Base-by-base conservation (phyloP, 441 rosid species). In the Pelargonium cotyledonis region DNA sequence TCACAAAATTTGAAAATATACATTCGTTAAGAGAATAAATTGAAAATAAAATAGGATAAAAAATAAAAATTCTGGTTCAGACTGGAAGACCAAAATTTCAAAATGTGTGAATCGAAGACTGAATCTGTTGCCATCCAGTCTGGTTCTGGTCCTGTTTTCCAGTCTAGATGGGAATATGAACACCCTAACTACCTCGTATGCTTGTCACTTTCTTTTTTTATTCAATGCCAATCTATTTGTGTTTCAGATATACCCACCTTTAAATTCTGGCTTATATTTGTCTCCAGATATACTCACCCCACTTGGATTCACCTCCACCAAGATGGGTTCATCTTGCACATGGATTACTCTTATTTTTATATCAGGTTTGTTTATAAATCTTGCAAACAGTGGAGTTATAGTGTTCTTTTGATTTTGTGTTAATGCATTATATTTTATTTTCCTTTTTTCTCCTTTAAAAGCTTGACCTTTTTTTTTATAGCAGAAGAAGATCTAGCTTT, bases 241-340 rank as follows among this genome's bases (percentile, higher is more conserved):
- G 12, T 10, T 16, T 55, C 6, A 41, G 14, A 21, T 3, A 1
- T 8, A 43, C 53, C 10, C 6, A 10, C 4, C 64, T 51, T 65
- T 68, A 16, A 40, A 11, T 60, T 35, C 57, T 31, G 16, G 29
- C 4, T 26, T 66, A 11, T 74, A 12, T 69, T 65, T 65, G 12
- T 68, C 19, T 71, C 46, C 79, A 95, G 99, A 80, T 90, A 82
- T 92, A 95, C 79, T 95, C 99, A 44, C 98, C 99, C 76, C 83
- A 10, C 64, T 77, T 95, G 84, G 97, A 95, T 80, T 82, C 97
- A 35, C 79, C 98, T 66, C 97, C 99, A 26, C 98, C 99, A 38
- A 85, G 98, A 75, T 92, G 99, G 99, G 97, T 95, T 66, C 89
- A 88, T 76, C 84, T 95, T 41, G 97, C 88, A 4, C 99, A 92